Conservation (phyloP, 192 early-diverging fungal species). For the Linnemannia exigua region DNA sequence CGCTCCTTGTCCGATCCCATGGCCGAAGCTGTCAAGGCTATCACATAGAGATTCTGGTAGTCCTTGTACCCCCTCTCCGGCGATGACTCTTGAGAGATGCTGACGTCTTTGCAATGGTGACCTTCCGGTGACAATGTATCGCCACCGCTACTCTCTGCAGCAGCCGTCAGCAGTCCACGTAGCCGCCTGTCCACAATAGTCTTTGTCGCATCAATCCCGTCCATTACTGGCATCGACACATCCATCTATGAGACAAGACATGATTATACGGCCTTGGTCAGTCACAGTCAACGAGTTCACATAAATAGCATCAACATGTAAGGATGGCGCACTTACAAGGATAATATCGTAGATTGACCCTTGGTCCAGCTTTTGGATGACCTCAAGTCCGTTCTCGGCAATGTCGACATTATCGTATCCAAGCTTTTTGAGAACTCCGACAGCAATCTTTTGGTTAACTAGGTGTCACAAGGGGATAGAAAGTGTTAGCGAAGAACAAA, state of each 20-base stretch:
- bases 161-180: constrained; percentile 14
- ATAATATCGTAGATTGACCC: constrained; percentile 61
- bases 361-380: constrained; percentile 60
- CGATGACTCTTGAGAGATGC: neutral
- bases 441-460: constrained; percentile 69
- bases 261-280: neutral
- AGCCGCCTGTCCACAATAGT: constrained; percentile 50
- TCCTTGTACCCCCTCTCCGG: constrained; percentile 26
- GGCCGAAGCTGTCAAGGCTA: constrained; percentile 68
- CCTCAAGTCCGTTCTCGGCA: constrained; percentile 65
- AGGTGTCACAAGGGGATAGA: neutral
- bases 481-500: neutral
- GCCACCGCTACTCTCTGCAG: neutral
- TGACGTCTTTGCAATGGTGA: neutral
- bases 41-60: constrained; percentile 62
- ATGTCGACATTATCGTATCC: constrained; percentile 63
- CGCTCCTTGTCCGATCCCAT: constrained; percentile 64
- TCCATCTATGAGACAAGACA: constrained; percentile 51
- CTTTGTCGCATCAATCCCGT: constrained; percentile 61
- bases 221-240: constrained; percentile 65
- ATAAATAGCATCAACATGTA: neutral
- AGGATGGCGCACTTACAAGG: constrained; percentile 34
- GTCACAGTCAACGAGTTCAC: neutral
- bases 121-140: neutral
- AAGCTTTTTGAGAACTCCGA: constrained; percentile 65